Base-by-base conservation (phyloP, 75 land plant genomes). In the Cryptomeria japonica region DNA sequence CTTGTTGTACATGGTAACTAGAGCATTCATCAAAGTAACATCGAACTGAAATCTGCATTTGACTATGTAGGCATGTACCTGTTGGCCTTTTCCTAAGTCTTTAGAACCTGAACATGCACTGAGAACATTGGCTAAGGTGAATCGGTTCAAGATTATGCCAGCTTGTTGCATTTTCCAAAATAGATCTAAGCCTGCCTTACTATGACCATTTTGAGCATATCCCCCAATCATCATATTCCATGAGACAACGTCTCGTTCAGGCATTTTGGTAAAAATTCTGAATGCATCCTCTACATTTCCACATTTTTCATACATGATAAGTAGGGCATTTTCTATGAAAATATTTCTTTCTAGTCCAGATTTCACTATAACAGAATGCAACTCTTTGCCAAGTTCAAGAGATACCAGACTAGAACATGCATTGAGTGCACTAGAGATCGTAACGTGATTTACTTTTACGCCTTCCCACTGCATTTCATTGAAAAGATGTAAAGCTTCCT, bases 71-170 rank as follows among this genome's bases (percentile, higher is more conserved):
- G 83, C 42, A 80, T 80, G 83, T 38, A 80, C 83, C 15, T 19
- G 88, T 87, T 89, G 75, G 83, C 94, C 96, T 86, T 92, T 91
- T 19, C 87, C 91, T 14, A 93, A 88, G 16, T 91, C 55, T 46
- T 93, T 94, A 42, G 93, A 86, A 88, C 92, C 92, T 44, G 88
- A 89, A 88, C 96, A 95, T 10, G 96, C 95, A 83, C 87, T 84
- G 49, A 95, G 86, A 28, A 95, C 97, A 44, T 95, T 94, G 58
- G 93, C 90, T 87, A 96, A 90, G 37, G 96, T 93, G 61, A 95
- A 87, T 32, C 76, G 89, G 80, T 95, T 95, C 88, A 94, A 86
- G 55, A 88, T 39, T n/a, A 95, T 34, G 10, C 88, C 79, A 76
- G 87, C n/a, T 38, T 53, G 83, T 84, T 80, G 84, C 94, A 94